These are phyloP conservation scores for Colletotrichum coccodes DNA, from an alignment of 2,329 filamentous ascomycete genomes.

Conservation along the genomic window DNA sequence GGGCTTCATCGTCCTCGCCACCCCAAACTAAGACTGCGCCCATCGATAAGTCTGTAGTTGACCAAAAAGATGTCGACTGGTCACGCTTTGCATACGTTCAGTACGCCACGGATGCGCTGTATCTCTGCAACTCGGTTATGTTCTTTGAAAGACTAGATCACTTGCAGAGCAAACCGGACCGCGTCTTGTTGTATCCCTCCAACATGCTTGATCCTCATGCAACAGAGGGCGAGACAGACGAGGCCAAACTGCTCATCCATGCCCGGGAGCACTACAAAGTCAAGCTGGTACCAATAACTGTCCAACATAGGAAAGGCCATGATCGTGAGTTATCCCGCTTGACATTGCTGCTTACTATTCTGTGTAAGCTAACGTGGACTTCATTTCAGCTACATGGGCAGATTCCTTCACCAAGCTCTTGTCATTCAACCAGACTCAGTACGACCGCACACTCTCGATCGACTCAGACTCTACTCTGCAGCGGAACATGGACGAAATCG, in stretches of 20 bases:
- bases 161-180: constrained; percentile 53
- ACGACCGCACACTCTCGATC: constrained; percentile 58
- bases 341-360: no score
- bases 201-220: constrained; percentile 46
- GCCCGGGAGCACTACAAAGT: constrained; percentile 57
- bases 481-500: constrained; percentile 73
- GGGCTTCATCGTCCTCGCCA: not conserved
- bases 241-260: constrained; percentile 49
- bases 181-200: constrained; percentile 58
- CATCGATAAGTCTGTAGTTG: no score
- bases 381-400: constrained; percentile 64
- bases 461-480: constrained; percentile 72
- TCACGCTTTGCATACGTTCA: constrained; percentile 57
- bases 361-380: not conserved
- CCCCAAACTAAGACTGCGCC: not conserved
- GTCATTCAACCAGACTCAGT: constrained; percentile 72
- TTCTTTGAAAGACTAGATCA: constrained; percentile 56
- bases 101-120: constrained; percentile 58
- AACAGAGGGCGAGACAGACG: constrained; percentile 38
- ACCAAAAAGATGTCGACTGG: constrained; percentile 47
- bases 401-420: constrained; percentile 74
- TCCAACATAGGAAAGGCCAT: constrained; percentile 47
- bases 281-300: constrained; percentile 52
- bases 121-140: constrained; percentile 63
- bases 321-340: constrained; percentile 44